Evolutionary conservation across 2,329 filamentous ascomycete genomes (phyloP), one percentile per base, ranked within the genome.

Genomic region (Sporothrix euskadiensis): DNA sequence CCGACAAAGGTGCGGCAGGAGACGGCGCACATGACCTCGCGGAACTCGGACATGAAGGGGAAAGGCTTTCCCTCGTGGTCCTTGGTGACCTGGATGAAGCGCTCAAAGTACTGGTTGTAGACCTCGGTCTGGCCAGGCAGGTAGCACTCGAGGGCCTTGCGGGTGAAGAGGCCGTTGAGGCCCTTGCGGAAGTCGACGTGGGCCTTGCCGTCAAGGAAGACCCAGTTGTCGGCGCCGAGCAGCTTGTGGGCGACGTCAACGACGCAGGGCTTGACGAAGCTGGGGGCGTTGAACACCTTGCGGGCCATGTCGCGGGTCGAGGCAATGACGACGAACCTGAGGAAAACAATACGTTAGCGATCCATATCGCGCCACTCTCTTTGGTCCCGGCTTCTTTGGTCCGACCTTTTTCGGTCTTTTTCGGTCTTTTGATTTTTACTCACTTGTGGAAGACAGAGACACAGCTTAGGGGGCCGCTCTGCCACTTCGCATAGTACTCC

Each of bases 111-210:
- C 73, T 87, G 86, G 82, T 93, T 91, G 85, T 97, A 98, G 68
- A 97, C 92, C 79, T 94, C 92, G 83, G 98, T 93, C 84, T 98
- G 93, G 66, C 93, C 92, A 57, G 95, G 96, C 66, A 99, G 89
- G 82, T 98, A 99, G 78, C 86, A 87, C 78, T 94, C 91, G 79
- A 99, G 89, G 26, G 95, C 94, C 81, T 92, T 90, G 80, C 94
- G 93, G 61, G 95, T 98, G 85, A 99, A 99, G 39, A 98, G 88
- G 74, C 91, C 91, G 82, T 98, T 98, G 77, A 99, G 87, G 71
- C 96, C 96, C 85, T 98, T 98, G 81, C 96, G 94, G 84, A 96
- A 99, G 80, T 98, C 96, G 77, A 97, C 93, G 79, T 99, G 96
- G 54, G 90, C 90, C 84, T 94, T 97, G 80, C 96, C 96, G 80